phyloP scores from a whole-genome alignment of 805 yeast genomes.

The Candida koratica region DNA sequence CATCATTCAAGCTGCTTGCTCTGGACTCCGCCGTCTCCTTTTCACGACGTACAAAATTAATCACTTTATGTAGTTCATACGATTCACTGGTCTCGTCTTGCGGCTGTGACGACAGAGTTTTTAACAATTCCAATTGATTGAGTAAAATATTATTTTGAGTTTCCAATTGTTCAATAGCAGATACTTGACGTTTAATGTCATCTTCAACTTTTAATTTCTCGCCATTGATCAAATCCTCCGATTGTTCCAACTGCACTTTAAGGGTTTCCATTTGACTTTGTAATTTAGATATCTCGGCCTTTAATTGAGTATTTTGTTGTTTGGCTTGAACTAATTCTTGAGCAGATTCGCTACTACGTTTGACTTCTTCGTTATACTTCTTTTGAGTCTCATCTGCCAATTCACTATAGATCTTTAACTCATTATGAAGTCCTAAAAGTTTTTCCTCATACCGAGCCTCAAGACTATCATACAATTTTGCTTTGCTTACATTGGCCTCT shows the following conservation, averaged over 20 bases:
- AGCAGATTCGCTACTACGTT: conserved; percentile 50
- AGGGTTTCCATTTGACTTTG: conserved; percentile 12
- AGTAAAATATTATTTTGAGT: conserved; percentile 67
- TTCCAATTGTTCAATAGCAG: conserved; percentile 51
- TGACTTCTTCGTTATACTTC: conserved; percentile 54
- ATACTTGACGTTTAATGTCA: conserved; percentile 39
- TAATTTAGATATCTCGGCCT: conserved; percentile 11
- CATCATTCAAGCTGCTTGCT: conserved; percentile 38
- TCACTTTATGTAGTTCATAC: conserved; percentile 42
- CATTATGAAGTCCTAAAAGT: conserved; percentile 24
- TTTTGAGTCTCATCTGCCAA: conserved; percentile 48
- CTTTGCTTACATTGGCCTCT: conserved; percentile 25
- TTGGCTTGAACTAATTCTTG: conserved; percentile 23
- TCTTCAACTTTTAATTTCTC: conserved; percentile 24
- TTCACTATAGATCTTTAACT: conserved; percentile 40
- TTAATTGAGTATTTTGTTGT: conserved; percentile 17
- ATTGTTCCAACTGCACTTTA: conserved; percentile 13
- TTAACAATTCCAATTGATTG: conserved; percentile 56
- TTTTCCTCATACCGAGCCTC: conserved; percentile 30
- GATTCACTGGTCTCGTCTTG: conserved; percentile 10
- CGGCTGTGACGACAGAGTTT: conserved; percentile 7
- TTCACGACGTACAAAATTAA: conserved; percentile 65
- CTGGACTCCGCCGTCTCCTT: conserved; percentile 67
- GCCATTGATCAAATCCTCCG: conserved; percentile 21
- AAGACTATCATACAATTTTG: conserved; percentile 31